Evolutionary conservation across 768 basidiomycete species (phyloP), one percentile per base, ranked within the genome.

Genomic region (Brasilioporus rufonigricans): DNA sequence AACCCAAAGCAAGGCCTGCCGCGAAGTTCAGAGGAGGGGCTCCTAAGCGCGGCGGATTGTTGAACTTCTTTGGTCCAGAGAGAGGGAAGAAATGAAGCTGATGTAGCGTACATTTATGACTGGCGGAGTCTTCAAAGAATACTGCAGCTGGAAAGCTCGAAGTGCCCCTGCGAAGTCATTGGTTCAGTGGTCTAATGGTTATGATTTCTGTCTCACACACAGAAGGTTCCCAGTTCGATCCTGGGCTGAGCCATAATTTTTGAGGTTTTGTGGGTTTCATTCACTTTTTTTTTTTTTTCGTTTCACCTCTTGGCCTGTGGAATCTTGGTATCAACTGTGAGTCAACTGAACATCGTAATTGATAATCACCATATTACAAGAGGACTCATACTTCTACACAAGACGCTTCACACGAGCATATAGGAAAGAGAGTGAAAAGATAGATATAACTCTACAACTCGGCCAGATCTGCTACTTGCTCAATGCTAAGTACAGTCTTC

Each of bases 181-280:
- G 64, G 73, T 74, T 74, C 74, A 74, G 59, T 74, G 73, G 73
- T 74, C 73, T 74, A 74, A 74, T 76, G 73, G 73, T 74, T 76
- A 74, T 74, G 73, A 74, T 74, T 75, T 74, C 75, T 76, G 73
- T 76, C 73, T 74, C 73, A 76, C 73, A 73, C 75, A 76, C 75
- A 76, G 74, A 74, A 76, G 73, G 73, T 74, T 75, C 73, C 72
- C 72, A 74, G 73, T 74, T 74, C 73, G 74, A 74, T 74, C 74
- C 73, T 74, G 72, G 72, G 73, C 59, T 75, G 75, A 74, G 61
- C 68, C 73, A 64, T 38, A 36, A 18, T 60, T 59, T 60, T 50
- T 58, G n/a, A 12, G 27, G 12, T 33, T 13, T 6, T 11, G 3
- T 13, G 33, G 12, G 12, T 33, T 3, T 11, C 12, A 13, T 13